Evolutionary conservation across 441 rosid genomes (phyloP), one percentile per base, ranked within the genome.

Genomic region (Viola pubescens): DNA sequence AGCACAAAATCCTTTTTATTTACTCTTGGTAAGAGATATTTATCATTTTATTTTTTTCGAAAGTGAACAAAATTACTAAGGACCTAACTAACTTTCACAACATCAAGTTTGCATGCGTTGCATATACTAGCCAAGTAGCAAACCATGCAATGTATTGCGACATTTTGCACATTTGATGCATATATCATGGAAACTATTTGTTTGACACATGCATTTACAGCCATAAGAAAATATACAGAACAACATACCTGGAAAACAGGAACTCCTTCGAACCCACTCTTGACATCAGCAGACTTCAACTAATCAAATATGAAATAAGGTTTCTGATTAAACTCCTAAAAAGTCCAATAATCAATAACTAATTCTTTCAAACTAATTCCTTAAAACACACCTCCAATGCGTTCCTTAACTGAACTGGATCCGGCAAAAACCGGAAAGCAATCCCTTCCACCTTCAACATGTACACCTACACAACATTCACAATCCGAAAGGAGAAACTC

Each of bases 371-470:
- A 41, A 19, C 34, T 52, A 59, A 51, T 37, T 54, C 14, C 38
- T 34, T 47, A 56, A 63, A 73, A 71, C 90, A n/a, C 65, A 91
- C 98, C 94, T 91, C 90, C 51, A 88, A 50, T 4, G 96, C 96
- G 67, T 91, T 87, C 83, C 79, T 91, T 69, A 89, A 83, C 70
- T 89, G 98, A 68, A 84, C 79, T 6, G 98, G 96, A 75, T 91
- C 91, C 8, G 91, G 96, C 75, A 88, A 66, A 78, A 91, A 91
- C 37, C 96, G 84, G 70, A 91, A 91, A 3, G 96, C 89, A 75
- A 91, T 86, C 57, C 98, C 96, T 69, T 88, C 96, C 13, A 88
- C 95, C 81, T 91, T 91, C 74, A 88, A 67, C 79, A 81, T 73
- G 75, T 83, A 88, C 7, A 88, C 92, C 97, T 81, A 64, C 1